These are phyloP conservation scores for Nemania sp. DNA, from an alignment of 2,329 filamentous ascomycete genomes.

Conservation along the genomic window DNA sequence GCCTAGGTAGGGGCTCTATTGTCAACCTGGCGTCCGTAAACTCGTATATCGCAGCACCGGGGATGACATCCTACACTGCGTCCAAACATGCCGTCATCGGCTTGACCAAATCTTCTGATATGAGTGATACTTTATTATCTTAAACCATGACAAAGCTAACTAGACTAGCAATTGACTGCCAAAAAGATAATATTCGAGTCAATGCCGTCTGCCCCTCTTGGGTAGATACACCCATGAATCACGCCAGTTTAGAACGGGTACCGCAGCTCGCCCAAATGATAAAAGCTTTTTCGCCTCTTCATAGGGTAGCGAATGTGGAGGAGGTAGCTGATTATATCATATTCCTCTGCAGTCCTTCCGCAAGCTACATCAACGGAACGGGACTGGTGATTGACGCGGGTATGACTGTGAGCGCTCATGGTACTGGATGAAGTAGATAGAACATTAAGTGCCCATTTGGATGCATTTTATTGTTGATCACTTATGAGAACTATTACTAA, in stretches of 20 bases:
- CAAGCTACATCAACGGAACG: constrained; percentile 32
- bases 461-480: no score
- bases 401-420: neutral
- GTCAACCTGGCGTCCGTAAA: constrained; percentile 34
- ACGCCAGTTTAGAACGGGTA: neutral
- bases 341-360: constrained; percentile 30
- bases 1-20: constrained; percentile 37
- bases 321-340: constrained; percentile 34
- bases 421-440: no score
- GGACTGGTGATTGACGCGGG: constrained; percentile 7
- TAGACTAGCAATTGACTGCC: constrained; percentile 10
- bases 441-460: no score
- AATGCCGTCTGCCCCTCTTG: constrained; percentile 30
- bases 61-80: constrained; percentile 28
- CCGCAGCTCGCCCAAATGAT: constrained; percentile 19
- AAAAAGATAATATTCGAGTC: constrained; percentile 19
- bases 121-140: neutral
- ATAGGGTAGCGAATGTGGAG: constrained; percentile 14
- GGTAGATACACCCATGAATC: constrained; percentile 32
- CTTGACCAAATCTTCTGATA: constrained; percentile 36
- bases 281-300: constrained; percentile 8
- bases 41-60: constrained; percentile 20
- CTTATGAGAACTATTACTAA: no score
- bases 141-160: neutral
- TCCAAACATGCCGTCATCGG: constrained; percentile 38